A percentile compares a stretch with the other conserved stretches of the same genome.
These are phyloP conservation scores for Podospora comata DNA, from an alignment of 495 filamentous ascomycete genomes.

Conservation along the genomic window DNA sequence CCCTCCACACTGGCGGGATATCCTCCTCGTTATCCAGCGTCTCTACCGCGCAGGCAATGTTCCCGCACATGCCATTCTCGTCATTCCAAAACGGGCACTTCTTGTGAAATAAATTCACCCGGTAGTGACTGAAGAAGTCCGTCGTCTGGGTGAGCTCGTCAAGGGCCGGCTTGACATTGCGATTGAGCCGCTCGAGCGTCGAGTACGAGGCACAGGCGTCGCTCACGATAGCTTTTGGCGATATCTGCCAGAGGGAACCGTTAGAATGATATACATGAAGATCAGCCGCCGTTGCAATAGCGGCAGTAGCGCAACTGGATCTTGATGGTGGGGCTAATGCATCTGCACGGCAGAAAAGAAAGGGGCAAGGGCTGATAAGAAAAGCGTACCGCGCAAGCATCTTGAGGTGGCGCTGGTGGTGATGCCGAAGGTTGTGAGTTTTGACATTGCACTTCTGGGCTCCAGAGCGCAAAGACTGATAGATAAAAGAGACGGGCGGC, in stretches of 20 bases:
- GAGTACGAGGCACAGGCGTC: conserved; percentile 93
- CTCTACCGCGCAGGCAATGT: conserved; percentile 95
- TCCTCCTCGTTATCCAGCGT: conserved; percentile 94
- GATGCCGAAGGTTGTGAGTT: conserved; percentile 18
- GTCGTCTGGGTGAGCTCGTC: conserved; percentile 77
- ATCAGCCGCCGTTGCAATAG: conserved; percentile 20
- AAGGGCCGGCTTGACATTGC: conserved; percentile 72
- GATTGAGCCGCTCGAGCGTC: conserved; percentile 80
- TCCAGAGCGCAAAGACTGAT: conserved; percentile 70
- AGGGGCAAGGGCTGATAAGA: conserved; percentile 15
- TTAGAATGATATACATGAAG: conserved; percentile 33
- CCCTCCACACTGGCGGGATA: conserved; percentile 86
- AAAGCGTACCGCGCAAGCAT: conserved; percentile 49
- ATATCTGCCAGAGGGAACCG: conserved; percentile 46
- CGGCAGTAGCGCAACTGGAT: conserved; percentile 23
- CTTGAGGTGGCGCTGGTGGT: conserved; percentile 34
- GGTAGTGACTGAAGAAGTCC: conserved; percentile 97
- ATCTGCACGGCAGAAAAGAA: conserved; percentile 23
- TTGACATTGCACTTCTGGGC: conserved; percentile 47
- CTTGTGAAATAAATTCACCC: conserved; percentile 93
- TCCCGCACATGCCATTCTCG: conserved; percentile 90
- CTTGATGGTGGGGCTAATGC: conserved; percentile 16
- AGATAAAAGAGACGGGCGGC: conserved; percentile 69
- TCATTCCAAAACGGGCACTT: conserved; percentile 96
- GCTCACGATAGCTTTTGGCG: conserved; percentile 59